phyloP scores from a whole-genome alignment of 768 basidiomycete species.

The Trametes meyenii region DNA sequence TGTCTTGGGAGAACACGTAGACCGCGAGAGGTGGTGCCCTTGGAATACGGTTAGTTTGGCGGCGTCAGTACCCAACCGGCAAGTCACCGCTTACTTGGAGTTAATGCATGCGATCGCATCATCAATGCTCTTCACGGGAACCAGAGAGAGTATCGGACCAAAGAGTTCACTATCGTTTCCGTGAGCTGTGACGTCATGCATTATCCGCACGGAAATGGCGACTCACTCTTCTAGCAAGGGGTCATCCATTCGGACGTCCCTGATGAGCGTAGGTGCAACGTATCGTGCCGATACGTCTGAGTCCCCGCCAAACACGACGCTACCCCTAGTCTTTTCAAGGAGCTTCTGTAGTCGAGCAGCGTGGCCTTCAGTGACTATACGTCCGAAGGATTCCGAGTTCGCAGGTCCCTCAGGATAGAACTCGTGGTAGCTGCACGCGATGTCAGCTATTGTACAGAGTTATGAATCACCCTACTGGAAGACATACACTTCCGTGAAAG shows the following conservation, averaged over 20 bases:
- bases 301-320: conserved; percentile 66
- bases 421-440: conserved; percentile 45
- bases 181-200: too few relatives aligned
- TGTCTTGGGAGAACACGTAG: conserved; percentile 73
- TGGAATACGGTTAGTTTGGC: background rate
- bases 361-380: conserved; percentile 56
- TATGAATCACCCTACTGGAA: background rate
- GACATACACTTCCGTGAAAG: conserved; percentile 46
- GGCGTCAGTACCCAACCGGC: too few relatives aligned
- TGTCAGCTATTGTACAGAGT: background rate
- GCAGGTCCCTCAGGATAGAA: conserved; percentile 53
- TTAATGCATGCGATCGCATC: conserved; percentile 74
- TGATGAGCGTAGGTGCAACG: conserved; percentile 75
- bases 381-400: conserved; percentile 47
- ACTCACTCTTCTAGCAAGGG: conserved; percentile 77
- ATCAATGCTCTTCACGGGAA: conserved; percentile 68
- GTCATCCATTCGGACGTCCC: conserved; percentile 61
- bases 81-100: conserved; percentile 40
- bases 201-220: too few relatives aligned
- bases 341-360: conserved; percentile 59
- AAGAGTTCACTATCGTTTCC: conserved; percentile 68
- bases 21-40: conserved; percentile 76
- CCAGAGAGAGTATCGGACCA: conserved; percentile 76
- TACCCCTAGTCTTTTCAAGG: conserved; percentile 66
- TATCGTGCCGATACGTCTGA: conserved; percentile 56